Conservation (phyloP, 176 grass and related monocot genomes). For the Ensete ventricosum region DNA sequence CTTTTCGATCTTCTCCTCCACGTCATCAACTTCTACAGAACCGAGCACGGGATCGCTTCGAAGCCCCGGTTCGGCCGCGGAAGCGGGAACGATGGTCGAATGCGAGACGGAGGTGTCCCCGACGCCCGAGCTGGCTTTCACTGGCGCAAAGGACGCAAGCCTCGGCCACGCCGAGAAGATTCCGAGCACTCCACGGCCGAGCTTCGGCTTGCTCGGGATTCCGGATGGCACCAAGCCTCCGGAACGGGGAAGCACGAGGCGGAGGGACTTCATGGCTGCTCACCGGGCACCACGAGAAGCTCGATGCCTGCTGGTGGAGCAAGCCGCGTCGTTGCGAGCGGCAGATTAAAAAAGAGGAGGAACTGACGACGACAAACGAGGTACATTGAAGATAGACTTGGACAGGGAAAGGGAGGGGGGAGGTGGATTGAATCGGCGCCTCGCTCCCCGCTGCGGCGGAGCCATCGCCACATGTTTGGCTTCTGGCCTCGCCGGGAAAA, state of each 20-base stretch:
- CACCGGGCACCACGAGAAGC: neutral
- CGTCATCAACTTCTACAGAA: neutral
- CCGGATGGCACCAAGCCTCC: neutral
- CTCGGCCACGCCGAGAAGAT: neutral
- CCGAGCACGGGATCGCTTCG: neutral
- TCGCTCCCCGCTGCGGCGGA: neutral
- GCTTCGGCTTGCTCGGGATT: neutral
- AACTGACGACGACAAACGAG: neutral
- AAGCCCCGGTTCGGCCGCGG: no score
- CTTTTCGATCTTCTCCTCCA: conserved; percentile 13
- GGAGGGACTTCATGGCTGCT: neutral
- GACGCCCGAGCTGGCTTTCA: conserved; percentile 7
- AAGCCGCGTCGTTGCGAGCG: neutral
- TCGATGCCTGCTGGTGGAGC: neutral
- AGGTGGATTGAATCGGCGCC: neutral
- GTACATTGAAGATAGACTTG: neutral
- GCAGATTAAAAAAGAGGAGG: neutral
- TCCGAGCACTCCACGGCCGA: neutral
- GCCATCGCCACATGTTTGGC: conserved; percentile 3
- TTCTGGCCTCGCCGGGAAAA: neutral
- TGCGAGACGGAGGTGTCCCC: neutral
- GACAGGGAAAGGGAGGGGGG: neutral
- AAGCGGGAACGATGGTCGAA: neutral
- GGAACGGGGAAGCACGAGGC: neutral
- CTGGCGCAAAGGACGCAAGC: neutral